Percentiles rank a stretch among this genome's conserved stretches.
These are phyloP conservation scores for Leptomonas pyrrhocoris DNA, from an alignment of 208 protist species.

Conservation along the genomic window DNA sequence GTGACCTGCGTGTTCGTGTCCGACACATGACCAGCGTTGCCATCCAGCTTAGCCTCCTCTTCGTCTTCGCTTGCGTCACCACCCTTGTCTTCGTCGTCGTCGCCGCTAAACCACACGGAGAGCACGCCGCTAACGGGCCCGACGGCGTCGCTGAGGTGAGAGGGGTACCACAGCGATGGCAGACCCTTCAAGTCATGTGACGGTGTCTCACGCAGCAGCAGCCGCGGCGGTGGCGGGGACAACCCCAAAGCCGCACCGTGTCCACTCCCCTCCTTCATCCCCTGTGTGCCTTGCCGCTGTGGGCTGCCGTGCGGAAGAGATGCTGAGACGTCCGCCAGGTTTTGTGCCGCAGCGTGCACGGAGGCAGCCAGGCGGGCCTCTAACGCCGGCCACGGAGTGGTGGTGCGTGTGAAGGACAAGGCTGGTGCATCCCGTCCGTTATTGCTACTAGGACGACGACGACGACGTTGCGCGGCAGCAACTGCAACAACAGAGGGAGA, in stretches of 20 bases:
- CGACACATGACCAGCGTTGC: not conserved
- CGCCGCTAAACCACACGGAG: slow-evolving; percentile 26
- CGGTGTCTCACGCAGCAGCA: slow-evolving; percentile 21
- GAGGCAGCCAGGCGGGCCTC: slow-evolving; percentile 7
- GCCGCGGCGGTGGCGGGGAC: slow-evolving; percentile 8
- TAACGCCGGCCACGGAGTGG: slow-evolving; percentile 11
- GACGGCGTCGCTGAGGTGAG: slow-evolving; percentile 10
- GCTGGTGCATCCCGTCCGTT: not conserved
- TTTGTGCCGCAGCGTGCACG: not conserved
- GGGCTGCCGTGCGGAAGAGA: not conserved
- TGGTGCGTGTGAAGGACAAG: not conserved
- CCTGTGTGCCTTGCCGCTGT: not conserved
- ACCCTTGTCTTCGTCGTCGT: not conserved
- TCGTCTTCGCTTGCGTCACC: not conserved
- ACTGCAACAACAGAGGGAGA: too few species aligned
- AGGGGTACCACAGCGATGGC: slow-evolving; percentile 29
- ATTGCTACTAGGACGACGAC: not conserved
- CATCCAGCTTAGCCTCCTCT: not conserved
- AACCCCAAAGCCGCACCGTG: not conserved
- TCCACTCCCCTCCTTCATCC: not conserved
- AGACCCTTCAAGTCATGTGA: slow-evolving; percentile 16
- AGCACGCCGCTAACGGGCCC: slow-evolving; percentile 16
- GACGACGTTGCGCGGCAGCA: not conserved
- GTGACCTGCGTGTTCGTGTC: not conserved
- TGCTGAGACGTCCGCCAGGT: not conserved